A percentile compares a stretch with the other conserved stretches of the same genome.
Evolutionary conservation across 192 early-diverging fungal species (phyloP).

Genomic region (Funneliformis geosporum): DNA sequence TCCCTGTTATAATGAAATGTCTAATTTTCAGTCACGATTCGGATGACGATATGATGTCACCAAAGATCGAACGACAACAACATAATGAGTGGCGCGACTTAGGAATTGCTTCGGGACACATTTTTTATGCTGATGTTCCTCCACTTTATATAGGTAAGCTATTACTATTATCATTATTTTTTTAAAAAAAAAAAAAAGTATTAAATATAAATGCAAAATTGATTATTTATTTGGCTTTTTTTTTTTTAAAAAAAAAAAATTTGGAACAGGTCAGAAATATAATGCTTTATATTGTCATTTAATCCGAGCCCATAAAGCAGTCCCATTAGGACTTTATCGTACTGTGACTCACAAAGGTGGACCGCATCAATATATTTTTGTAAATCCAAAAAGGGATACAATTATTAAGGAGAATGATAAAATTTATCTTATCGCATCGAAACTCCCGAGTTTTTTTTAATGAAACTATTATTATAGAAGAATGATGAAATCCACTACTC

Average conservation of each 20-base stretch:
- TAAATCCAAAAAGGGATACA: conserved; percentile 57
- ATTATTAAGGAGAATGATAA: conserved; percentile 57
- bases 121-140: background rate
- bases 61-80: background rate
- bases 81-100: background rate
- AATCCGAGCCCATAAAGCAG: conserved; percentile 48
- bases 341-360: conserved; percentile 48
- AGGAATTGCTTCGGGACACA: background rate
- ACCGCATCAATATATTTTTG: conserved; percentile 58
- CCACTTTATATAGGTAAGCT: background rate
- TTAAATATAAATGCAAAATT: background rate
- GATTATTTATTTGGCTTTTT: background rate
- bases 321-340: conserved; percentile 71
- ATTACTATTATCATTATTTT: background rate
- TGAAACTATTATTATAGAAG: background rate
- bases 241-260: background rate
- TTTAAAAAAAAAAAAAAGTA: too few relatives aligned
- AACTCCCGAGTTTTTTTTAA: background rate
- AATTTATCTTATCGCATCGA: conserved; percentile 54
- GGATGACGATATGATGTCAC: background rate
- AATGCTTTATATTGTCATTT: conserved; percentile 27
- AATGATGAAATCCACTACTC: too few relatives aligned
- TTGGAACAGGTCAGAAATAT: background rate
- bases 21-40: background rate
- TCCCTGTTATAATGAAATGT: background rate